Percentiles rank a stretch among this genome's conserved stretches.
Conservation (phyloP, 2,329 filamentous ascomycete genomes). For the Phialophora expanda region DNA sequence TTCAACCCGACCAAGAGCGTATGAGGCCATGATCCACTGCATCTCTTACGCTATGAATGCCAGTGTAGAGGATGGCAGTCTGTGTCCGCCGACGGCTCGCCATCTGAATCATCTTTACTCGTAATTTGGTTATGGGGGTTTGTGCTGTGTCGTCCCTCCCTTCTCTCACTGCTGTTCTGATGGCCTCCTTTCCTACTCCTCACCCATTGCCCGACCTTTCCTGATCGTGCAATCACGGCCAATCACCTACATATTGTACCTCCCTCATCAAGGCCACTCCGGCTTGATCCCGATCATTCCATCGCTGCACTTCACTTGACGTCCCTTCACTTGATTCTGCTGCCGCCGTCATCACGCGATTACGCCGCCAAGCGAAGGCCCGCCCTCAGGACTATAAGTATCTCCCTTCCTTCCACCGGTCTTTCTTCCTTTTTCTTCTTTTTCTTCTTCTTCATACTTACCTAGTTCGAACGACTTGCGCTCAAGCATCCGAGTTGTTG, state of each 20-base stretch:
- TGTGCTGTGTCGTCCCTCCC: not conserved
- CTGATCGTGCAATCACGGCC: not conserved
- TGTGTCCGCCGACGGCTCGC: not conserved
- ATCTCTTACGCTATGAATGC: not conserved
- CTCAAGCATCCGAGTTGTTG: constrained; percentile 23
- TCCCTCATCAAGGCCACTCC: not conserved
- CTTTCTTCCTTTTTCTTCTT: not conserved
- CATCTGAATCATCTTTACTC: not conserved
- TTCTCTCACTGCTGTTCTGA: not conserved
- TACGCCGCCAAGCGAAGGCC: constrained; percentile 10
- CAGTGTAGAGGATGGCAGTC: not conserved
- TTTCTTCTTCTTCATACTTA: constrained; percentile 31
- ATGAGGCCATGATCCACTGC: no score
- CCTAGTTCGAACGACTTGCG: constrained; percentile 25
- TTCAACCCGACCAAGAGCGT: no score
- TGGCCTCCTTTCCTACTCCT: not conserved
- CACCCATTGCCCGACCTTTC: not conserved
- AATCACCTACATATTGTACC: not conserved
- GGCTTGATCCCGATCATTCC: not conserved
- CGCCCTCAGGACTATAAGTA: constrained; percentile 16
- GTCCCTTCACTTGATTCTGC: not conserved
- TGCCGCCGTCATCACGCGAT: not conserved
- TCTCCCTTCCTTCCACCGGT: not conserved
- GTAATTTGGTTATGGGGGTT: not conserved
- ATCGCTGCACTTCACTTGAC: not conserved